Base-by-base conservation (phyloP, 177 flowering plant species). In the Vitis hybrid region DNA sequence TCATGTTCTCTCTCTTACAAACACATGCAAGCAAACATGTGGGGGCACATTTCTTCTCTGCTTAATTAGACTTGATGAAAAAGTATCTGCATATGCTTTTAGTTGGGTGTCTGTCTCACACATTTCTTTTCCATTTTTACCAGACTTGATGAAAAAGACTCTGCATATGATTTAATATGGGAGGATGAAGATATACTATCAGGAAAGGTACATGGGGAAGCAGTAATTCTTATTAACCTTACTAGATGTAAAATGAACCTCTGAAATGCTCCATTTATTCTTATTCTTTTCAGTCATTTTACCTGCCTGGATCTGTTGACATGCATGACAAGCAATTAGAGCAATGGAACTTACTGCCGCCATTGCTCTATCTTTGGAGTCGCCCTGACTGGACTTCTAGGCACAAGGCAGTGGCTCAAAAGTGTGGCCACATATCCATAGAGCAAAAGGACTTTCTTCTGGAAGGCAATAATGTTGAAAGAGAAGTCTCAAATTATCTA, bases 161-260 rank as follows among this genome's bases (percentile, higher is more conserved):
- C 14, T 20, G 70, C 82, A 18, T 87, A 91, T 74, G 83, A 87
- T 69, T 77, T 90, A 39, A 48, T 90, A 56, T 89, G 89, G 93
- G 88, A 89, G 79, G 90, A 90, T 61, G 60, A 49, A 4, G 68
- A 78, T 18, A 71, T 77, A 64, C 78, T 87, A 16, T 76, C 78
- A 22, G 90, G 87, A 65, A 87, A 86, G 86, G 93, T 87, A 76
- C 26, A 53, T 14, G 13, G 11, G 50, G 14, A 13, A 48, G 48
- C 31, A 55, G 2, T 11, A 29, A 56, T 9, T 16, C 18, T 29
- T 62, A 10, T 22, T 54, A 13, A 5, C 26, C 29, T 52, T 5
- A 18, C 10, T 52, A 11, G 29, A 66, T 13, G 45, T 53, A 8
- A 16, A 13, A 26, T 16, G 5, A 48, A 16, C 22, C 15, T 50